phyloP scores from a whole-genome alignment of 108 stramenopile genomes.

The Skeletonema potamos region DNA sequence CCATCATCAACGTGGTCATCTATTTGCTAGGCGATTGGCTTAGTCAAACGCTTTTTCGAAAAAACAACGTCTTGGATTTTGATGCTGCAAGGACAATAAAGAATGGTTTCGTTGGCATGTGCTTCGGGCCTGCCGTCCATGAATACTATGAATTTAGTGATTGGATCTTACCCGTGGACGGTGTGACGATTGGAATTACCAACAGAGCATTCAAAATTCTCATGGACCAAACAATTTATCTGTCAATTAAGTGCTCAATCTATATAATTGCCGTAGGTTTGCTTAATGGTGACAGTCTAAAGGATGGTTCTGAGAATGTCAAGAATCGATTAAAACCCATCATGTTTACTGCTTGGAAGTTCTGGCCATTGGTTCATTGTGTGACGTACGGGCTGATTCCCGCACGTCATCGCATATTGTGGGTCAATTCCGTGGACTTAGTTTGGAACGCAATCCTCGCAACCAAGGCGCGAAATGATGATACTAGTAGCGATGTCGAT shows the following conservation, averaged over 20 bases:
- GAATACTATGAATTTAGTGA: conserved; percentile 95
- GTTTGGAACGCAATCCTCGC: conserved; percentile 90
- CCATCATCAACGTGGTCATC: conserved; percentile 93
- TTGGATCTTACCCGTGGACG: conserved; percentile 86
- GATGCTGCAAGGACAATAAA: conserved; percentile 80
- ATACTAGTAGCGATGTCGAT: conserved; percentile 10
- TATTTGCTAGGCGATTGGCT: conserved; percentile 95
- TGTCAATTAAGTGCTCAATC: conserved; percentile 86
- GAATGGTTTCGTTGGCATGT: conserved; percentile 92
- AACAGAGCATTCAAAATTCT: conserved; percentile 91
- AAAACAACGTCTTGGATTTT: conserved; percentile 86
- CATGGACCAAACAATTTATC: conserved; percentile 95
- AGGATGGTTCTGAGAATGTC: conserved; percentile 59
- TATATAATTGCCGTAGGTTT: conserved; percentile 87
- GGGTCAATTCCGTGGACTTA: conserved; percentile 92
- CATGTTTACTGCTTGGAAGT: conserved; percentile 92
- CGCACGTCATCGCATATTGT: conserved; percentile 89
- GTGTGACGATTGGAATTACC: conserved; percentile 56
- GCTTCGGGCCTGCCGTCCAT: conserved; percentile 94
- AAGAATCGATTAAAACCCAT: conserved; percentile 79
- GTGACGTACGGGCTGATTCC: conserved; percentile 89
- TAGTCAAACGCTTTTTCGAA: conserved; percentile 81
- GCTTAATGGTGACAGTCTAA: conserved; percentile 70
- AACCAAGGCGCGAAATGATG: conserved; percentile 54
- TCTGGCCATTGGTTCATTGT: conserved; percentile 95